Base-by-base conservation (phyloP, 2,329 filamentous ascomycete genomes). In the Zasmidium citrigriseum region DNA sequence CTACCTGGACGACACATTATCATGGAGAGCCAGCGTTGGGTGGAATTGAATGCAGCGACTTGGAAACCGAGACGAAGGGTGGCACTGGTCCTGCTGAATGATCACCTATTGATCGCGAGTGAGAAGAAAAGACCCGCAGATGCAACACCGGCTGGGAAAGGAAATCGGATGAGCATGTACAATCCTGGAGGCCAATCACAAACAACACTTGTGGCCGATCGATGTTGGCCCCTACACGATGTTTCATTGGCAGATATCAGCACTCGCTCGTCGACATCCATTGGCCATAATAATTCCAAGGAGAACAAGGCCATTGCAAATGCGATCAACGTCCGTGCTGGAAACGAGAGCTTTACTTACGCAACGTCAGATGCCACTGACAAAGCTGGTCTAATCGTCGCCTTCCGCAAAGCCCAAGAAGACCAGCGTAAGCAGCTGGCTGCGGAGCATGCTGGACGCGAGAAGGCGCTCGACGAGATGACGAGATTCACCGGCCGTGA, bases 1-100 rank as follows among this genome's bases (percentile, higher is more conserved):
- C 84, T 92, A 20, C 86, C 90, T 20, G 93, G 93, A n/a, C 88
- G 95, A 41, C 96, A 97, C 72, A 92, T 99, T 47, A 86, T 98
- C 1, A 88, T 96, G 73, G 93, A 98, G 74, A 96, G 92, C 3
- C 89, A 91, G 1, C 85, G 89, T 49, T 99, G 95, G 95, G 90
- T 98, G 59, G 93, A 99, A 77, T 81, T 99, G 61, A 96, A 99
- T 76, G 96, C 95, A 63, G 95, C 95, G 11, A 99, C 95, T 0
- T 98, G 96, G 87, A 97, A 96, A 75, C 91, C 93, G 3, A 83
- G 90, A 63, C 83, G 95, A 45, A 88, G 92, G 24, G 93, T 98
- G 74, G 91, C 96, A 71, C 86, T 99, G 60, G 93, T 98, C 59
- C 76, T 99, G 58, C 82, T 99, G 2, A 99, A 98, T 72, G 95